These are phyloP conservation scores for Paramecium sexaurelia DNA, from an alignment of 73 alveolate species.

Conservation along the genomic window DNA sequence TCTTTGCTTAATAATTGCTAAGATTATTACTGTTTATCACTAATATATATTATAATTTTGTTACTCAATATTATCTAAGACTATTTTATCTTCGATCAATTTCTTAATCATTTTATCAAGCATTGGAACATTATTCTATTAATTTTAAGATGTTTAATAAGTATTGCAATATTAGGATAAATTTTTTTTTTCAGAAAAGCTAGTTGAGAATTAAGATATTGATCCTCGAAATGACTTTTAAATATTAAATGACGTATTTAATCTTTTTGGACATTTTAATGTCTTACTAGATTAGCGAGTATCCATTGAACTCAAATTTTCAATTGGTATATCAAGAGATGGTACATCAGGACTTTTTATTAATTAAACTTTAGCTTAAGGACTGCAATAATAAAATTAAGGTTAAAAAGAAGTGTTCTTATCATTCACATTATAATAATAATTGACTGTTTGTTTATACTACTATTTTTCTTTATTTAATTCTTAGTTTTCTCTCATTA, in stretches of 20 bases:
- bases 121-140: background rate
- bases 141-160: background rate
- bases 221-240: background rate
- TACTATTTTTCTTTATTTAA: background rate
- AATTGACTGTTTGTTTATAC: background rate
- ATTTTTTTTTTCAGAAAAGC: background rate
- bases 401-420: background rate
- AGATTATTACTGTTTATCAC: background rate
- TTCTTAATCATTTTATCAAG: conserved; percentile 37
- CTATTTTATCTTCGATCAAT: background rate
- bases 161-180: background rate
- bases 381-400: background rate
- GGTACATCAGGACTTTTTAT: background rate
- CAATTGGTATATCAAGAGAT: background rate
- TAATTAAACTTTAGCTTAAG: background rate
- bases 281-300: conserved; percentile 31
- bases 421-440: background rate
- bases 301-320: conserved; percentile 38
- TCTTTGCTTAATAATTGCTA: background rate
- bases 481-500: background rate
- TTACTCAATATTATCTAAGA: background rate
- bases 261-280: background rate
- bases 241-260: background rate
- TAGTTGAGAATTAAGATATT: background rate
- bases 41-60: background rate